Conservation (phyloP, 148 eudicot species). For the Camellia japonica region DNA sequence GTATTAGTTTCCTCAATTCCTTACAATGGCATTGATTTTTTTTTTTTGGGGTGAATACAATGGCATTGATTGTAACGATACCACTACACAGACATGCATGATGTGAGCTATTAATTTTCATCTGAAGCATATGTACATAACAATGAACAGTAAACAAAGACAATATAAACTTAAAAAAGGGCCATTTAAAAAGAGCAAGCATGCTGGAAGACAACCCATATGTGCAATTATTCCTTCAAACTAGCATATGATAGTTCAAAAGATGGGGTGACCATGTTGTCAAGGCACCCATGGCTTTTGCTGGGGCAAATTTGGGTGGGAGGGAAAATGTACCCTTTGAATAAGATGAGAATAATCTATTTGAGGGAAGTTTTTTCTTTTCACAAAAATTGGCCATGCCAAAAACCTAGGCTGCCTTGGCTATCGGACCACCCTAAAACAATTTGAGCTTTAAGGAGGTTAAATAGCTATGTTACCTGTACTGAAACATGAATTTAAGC, state of each 20-base stretch:
- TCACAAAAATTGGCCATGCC: not conserved
- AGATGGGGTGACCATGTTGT: not conserved
- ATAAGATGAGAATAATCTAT: not conserved
- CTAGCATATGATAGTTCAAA: not conserved
- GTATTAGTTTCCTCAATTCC: not conserved
- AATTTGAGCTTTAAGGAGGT: not conserved
- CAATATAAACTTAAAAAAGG: not conserved
- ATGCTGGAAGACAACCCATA: not conserved
- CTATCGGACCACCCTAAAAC: no score
- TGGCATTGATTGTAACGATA: not conserved
- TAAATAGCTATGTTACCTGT: constrained; percentile 55
- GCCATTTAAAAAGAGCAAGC: not conserved
- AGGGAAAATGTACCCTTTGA: not conserved
- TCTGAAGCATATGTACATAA: not conserved
- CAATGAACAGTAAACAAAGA: not conserved
- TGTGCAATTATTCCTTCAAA: not conserved
- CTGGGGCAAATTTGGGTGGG: no score
- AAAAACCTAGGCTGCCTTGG: not conserved
- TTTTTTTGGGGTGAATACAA: no score
- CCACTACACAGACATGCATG: not conserved
- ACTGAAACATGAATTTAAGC: constrained; percentile 84
- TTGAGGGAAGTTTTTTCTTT: not conserved
- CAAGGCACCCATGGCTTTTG: not conserved
- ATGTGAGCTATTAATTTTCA: not conserved
- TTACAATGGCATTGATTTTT: not conserved